Evolutionary conservation across 2,329 filamentous ascomycete species (phyloP).

Genomic region (Botrytis deweyae): DNA sequence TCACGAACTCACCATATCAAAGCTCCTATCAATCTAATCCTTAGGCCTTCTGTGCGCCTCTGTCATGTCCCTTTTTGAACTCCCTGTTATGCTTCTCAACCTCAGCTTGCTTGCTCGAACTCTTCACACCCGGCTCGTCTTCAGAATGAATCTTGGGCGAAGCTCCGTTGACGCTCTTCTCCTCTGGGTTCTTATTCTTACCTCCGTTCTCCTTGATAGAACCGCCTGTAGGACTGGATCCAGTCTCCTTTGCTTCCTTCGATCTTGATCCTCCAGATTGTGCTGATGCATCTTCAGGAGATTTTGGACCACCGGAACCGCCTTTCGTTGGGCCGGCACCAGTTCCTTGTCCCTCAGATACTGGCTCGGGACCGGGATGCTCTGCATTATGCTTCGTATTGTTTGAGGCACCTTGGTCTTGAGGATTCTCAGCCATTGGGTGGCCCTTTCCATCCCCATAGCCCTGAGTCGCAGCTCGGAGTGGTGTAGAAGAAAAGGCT

Average conservation of each 20-base stretch:
- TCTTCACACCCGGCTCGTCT: slow-evolving; percentile 29
- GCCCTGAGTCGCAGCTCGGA: slow-evolving; percentile 34
- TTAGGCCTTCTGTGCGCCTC: slow-evolving; percentile 42
- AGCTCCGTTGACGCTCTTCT: slow-evolving; percentile 15
- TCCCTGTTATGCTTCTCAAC: slow-evolving; percentile 59
- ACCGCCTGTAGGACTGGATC: slow-evolving; percentile 37
- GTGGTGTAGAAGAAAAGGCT: slow-evolving; percentile 27
- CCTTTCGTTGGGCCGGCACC: slow-evolving; percentile 42
- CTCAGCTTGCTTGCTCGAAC: slow-evolving; percentile 52
- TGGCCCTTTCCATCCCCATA: slow-evolving; percentile 46
- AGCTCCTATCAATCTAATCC: slow-evolving; percentile 56
- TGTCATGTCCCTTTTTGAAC: slow-evolving; percentile 55
- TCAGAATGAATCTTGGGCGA: slow-evolving; percentile 27
- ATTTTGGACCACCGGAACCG: slow-evolving; percentile 28
- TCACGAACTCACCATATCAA: slow-evolving; percentile 44
- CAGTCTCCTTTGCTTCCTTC: slow-evolving; percentile 45
- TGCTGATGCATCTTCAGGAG: slow-evolving; percentile 41
- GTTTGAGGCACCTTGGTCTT: slow-evolving; percentile 41
- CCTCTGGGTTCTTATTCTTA: slow-evolving; percentile 24
- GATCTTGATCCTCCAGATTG: slow-evolving; percentile 44
- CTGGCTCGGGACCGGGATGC: slow-evolving; percentile 46
- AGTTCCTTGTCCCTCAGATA: slow-evolving; percentile 43
- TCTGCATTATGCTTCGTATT: slow-evolving; percentile 41
- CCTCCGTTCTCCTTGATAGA: slow-evolving; percentile 31
- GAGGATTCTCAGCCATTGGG: slow-evolving; percentile 42